phyloP scores from a whole-genome alignment of 202 grass and related monocot genomes.

The Carex arenaria region DNA sequence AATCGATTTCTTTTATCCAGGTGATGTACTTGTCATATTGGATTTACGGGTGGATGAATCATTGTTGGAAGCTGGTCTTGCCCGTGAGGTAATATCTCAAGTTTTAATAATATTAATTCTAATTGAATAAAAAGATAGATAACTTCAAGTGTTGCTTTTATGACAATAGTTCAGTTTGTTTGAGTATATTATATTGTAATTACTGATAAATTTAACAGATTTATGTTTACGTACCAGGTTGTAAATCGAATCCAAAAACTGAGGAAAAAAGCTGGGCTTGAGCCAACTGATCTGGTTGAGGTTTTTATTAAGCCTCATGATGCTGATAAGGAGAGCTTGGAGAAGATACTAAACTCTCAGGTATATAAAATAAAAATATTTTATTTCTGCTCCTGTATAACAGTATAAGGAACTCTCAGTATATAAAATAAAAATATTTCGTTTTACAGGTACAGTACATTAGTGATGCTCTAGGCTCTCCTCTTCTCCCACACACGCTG shows the following conservation, averaged over 20 bases:
- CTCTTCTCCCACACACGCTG: conserved; percentile 50
- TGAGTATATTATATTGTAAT: background rate
- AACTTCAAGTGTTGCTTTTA: too few species aligned
- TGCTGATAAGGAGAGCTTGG: conserved; percentile 36
- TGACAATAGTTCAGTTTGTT: background rate
- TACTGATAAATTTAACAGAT: background rate
- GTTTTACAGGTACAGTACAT: conserved; percentile 65
- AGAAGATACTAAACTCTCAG: conserved; percentile 74
- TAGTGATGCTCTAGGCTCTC: conserved; percentile 57
- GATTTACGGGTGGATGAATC: conserved; percentile 85
- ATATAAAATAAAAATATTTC: too few species aligned
- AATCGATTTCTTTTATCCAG: conserved; percentile 34
- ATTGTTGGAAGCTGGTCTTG: conserved; percentile 90
- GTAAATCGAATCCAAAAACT: conserved; percentile 96
- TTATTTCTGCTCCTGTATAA: background rate
- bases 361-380: conserved; percentile 25
- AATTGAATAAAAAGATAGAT: background rate
- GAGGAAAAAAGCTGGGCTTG: conserved; percentile 81
- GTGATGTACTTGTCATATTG: conserved; percentile 92
- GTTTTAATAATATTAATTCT: conserved; percentile 5
- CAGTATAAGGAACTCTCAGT: background rate
- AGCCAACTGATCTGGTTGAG: conserved; percentile 84
- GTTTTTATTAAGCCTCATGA: conserved; percentile 64
- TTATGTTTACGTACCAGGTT: conserved; percentile 48
- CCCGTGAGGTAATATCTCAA: conserved; percentile 67